Conservation (phyloP, 139 green algal genomes). For the Gonium pectorale region DNA sequence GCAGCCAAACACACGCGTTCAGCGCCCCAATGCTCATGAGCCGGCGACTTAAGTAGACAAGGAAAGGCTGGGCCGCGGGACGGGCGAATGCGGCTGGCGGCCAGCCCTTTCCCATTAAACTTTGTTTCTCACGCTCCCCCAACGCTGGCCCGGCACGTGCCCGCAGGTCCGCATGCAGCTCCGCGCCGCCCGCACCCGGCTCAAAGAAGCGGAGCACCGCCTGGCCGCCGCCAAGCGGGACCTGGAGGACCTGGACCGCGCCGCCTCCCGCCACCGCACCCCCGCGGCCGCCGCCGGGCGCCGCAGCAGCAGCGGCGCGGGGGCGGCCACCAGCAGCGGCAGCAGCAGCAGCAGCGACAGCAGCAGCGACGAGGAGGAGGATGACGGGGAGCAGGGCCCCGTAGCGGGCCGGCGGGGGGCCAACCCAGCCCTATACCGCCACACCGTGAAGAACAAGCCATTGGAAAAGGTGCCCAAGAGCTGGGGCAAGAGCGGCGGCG, state of each 20-base stretch:
- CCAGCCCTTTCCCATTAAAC: too few relatives aligned
- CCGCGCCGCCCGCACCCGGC: not conserved
- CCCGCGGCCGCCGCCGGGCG: not conserved
- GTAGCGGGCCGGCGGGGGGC: not conserved
- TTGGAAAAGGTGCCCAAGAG: slow-evolving; percentile 12
- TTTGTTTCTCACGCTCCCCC: too few relatives aligned
- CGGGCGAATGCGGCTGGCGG: too few relatives aligned
- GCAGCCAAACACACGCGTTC: too few relatives aligned
- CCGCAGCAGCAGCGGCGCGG: not conserved
- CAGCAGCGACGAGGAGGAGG: slow-evolving; percentile 2
- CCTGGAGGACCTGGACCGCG: not conserved
- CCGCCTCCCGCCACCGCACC: too few relatives aligned
- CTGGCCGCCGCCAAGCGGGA: not conserved
- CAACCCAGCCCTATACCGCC: slow-evolving; percentile 25
- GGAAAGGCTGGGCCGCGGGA: too few relatives aligned
- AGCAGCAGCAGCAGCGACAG: slow-evolving; percentile 5
- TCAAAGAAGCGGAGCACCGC: not conserved
- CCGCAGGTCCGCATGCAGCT: slow-evolving; percentile 23
- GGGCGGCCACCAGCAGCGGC: not conserved
- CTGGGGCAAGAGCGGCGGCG: slow-evolving; percentile 12
- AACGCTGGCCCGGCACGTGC: too few relatives aligned
- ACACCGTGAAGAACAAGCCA: slow-evolving; percentile 42
- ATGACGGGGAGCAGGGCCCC: not conserved
- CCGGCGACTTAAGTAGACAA: too few relatives aligned
- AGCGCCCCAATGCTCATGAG: too few relatives aligned